A percentile compares a stretch with the other conserved stretches of the same genome.
Conservation (phyloP, 1,284 basidiomycete genomes). For the Coniferiporia sulphurascens region DNA sequence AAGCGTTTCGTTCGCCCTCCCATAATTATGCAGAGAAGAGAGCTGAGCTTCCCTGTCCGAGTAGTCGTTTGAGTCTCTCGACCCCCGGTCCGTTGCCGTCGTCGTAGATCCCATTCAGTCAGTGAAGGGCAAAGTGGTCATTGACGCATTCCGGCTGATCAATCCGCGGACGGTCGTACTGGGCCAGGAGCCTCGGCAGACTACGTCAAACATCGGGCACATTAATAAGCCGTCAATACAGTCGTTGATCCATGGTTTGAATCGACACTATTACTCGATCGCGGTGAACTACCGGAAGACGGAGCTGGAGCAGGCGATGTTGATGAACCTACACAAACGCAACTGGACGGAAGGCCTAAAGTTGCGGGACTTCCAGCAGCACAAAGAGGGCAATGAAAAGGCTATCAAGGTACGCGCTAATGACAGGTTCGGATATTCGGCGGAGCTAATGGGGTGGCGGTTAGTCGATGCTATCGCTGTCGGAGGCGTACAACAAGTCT, state of each 20-base stretch:
- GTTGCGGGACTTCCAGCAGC: constrained; percentile 81
- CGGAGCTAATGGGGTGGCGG: too few relatives aligned
- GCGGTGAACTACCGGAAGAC: constrained; percentile 97
- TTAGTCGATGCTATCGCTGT: constrained; percentile 88
- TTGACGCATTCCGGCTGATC: constrained; percentile 98
- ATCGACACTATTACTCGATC: constrained; percentile 95
- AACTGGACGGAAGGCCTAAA: constrained; percentile 97
- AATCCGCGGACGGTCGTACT: constrained; percentile 81
- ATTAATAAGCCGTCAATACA: constrained; percentile 99
- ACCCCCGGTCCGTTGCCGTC: constrained; percentile 93
- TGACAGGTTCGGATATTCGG: too few relatives aligned
- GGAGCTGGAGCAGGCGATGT: constrained; percentile 95
- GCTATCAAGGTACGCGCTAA: constrained; percentile 73
- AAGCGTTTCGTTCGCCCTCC: constrained; percentile 24
- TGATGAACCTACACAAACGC: constrained; percentile 95
- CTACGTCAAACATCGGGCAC: constrained; percentile 97
- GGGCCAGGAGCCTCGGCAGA: constrained; percentile 94
- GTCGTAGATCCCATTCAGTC: constrained; percentile 99
- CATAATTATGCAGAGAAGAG: constrained; percentile 16
- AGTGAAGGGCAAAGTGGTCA: constrained; percentile 97
- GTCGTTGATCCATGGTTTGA: constrained; percentile 91
- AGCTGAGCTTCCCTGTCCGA: neutral
- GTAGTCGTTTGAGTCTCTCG: constrained; percentile 95
- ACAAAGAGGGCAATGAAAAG: constrained; percentile 84
- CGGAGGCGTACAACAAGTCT: constrained; percentile 91